Conservation (phyloP, 164 flowering plant species). For the Protea cynaroides region DNA sequence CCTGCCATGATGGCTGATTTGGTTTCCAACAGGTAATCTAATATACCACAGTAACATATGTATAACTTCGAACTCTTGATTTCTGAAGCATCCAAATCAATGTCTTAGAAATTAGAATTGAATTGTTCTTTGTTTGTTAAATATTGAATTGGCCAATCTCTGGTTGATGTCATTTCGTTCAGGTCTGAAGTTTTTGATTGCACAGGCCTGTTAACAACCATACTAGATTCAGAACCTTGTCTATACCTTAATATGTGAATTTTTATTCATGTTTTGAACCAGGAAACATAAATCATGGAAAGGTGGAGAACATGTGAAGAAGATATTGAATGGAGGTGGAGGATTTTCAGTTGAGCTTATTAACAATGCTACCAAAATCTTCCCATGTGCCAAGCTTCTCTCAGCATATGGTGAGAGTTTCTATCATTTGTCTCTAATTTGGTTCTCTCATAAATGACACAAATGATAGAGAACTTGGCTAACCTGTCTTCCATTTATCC, state of each 20-base stretch:
- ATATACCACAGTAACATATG: background rate
- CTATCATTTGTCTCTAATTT: background rate
- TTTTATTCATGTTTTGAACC: slow-evolving; percentile 6
- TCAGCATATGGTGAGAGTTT: slow-evolving; percentile 71
- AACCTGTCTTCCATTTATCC: background rate
- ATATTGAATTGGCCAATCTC: background rate
- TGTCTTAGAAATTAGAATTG: no score
- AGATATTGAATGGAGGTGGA: slow-evolving; percentile 91
- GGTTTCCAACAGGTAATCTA: slow-evolving; percentile 47
- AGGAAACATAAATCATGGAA: slow-evolving; percentile 34
- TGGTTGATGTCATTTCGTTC: background rate
- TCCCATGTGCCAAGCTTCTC: slow-evolving; percentile 65
- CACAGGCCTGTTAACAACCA: no score
- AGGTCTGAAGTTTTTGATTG: no score
- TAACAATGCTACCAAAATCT: slow-evolving; percentile 35
- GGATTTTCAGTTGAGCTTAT: slow-evolving; percentile 47
- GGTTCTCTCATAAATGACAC: background rate
- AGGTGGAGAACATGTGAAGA: slow-evolving; percentile 41
- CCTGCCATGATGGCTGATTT: slow-evolving; percentile 87
- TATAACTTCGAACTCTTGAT: no score
- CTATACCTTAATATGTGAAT: no score
- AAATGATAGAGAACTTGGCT: background rate
- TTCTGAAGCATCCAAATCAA: no score
- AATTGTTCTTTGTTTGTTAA: no score
- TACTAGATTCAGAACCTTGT: no score